Evolutionary conservation across 805 yeast species (phyloP).

Genomic region (Priceomyces carsonii): DNA sequence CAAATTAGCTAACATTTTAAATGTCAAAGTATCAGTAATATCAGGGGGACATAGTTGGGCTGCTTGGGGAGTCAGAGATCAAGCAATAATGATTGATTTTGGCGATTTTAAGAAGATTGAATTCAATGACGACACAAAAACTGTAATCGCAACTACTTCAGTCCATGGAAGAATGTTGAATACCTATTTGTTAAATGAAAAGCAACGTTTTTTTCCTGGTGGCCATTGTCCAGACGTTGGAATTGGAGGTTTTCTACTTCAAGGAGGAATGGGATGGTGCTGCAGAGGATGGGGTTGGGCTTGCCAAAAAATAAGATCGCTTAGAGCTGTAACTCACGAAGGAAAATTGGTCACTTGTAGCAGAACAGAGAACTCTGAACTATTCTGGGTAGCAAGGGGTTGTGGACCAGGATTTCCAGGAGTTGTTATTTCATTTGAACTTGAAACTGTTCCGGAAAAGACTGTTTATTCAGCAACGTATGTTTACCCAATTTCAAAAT

Average conservation of each 20-base stretch:
- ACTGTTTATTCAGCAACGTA: not conserved
- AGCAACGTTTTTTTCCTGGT: conserved; percentile 4
- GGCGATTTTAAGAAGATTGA: conserved; percentile 2
- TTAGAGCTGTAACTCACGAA: conserved; percentile 1
- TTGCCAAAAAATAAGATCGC: conserved; percentile 3
- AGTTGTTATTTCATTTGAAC: conserved; percentile 1
- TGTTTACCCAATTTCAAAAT: not conserved
- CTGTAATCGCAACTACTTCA: conserved; percentile 2
- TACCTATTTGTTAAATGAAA: conserved; percentile 2
- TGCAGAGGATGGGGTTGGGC: conserved; percentile 6
- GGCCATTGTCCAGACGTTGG: conserved; percentile 5
- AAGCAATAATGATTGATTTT: conserved; percentile 3
- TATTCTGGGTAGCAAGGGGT: conserved; percentile 5
- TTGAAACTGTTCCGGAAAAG: conserved; percentile 3
- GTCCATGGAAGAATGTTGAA: conserved; percentile 3
- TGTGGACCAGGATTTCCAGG: conserved; percentile 5
- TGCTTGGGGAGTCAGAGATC: conserved; percentile 2
- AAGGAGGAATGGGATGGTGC: conserved; percentile 6
- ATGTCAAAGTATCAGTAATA: conserved; percentile 1
- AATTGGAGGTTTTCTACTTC: conserved; percentile 4
- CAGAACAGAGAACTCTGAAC: conserved; percentile 2
- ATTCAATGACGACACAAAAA: not conserved
- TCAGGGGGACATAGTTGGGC: conserved; percentile 6
- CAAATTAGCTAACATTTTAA: conserved; percentile 1
- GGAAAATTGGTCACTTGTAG: conserved; percentile 1